Evolutionary conservation across 2,329 filamentous ascomycete genomes (phyloP), one percentile per base, ranked within the genome.

Genomic region (Chaetomium olivaceum): DNA sequence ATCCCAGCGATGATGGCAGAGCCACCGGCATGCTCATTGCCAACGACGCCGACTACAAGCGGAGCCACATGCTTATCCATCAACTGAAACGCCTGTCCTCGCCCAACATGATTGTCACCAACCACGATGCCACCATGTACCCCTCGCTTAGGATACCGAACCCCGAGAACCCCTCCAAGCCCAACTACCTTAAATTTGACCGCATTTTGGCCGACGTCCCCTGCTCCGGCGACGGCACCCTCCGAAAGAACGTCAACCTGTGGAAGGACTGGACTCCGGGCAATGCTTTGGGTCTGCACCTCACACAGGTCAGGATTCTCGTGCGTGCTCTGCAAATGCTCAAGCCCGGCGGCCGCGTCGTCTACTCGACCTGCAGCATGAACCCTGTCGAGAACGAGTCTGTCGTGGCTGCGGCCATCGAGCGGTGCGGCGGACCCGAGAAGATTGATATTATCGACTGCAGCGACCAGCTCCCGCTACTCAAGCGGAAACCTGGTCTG

Each of bases 281-380:
- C 65, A 97, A 92, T 74, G 94, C 90, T 3, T 83, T 98, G 61
- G 95, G 94, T 27, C 85, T 99, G 39, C 91, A 97, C 77, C 81
- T 87, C 39, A 96, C 92, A 1, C 95, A 99, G 79, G 85, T 92
- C 54, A 86, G 94, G 56, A 99, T 99, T 71, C 82, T 99, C 58
- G 91, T 96, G 64, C 89, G 95, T 68, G 92, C 95, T 36, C 83
- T 99, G 60, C 94, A 98, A 80, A 92, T 99, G 88, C 87, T 99
- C 71, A 98, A 97, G 82, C 90, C 92, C 63, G 94, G 95, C 50
- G 95, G 95, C 60, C 88, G 93, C 69, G 91, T 98, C 31, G 94
- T 99, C 61, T 99, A 98, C 81, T 98, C 94, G 3, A 99, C 95
- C 23, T 99, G 95, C 84, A 97, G 93, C 78, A 92, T 99, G 91